A percentile compares a stretch with the other conserved stretches of the same genome.
Evolutionary conservation across 2,329 filamentous ascomycete species (phyloP).

Genomic region (Cladobotryum protrusum): DNA sequence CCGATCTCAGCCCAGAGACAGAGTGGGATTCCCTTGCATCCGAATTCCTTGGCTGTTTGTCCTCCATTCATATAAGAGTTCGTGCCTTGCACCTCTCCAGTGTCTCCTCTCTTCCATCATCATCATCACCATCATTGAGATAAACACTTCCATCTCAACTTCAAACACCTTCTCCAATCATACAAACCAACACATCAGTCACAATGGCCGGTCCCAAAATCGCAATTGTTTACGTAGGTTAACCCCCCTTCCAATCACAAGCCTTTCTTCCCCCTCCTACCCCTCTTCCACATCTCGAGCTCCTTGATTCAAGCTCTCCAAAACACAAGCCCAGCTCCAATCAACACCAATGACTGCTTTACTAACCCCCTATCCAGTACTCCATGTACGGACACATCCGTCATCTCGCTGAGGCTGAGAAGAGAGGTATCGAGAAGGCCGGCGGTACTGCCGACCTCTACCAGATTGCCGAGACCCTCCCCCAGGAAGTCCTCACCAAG

Average conservation of each 20-base stretch:
- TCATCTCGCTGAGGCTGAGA: constrained; percentile 80
- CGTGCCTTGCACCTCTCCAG: not conserved
- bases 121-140: not conserved
- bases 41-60: too few relatives aligned
- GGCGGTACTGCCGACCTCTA: constrained; percentile 76
- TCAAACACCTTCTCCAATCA: not conserved
- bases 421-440: constrained; percentile 80
- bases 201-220: constrained; percentile 78
- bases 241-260: constrained; percentile 7
- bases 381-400: constrained; percentile 91
- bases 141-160: not conserved
- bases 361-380: constrained; percentile 51
- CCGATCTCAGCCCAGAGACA: too few relatives aligned
- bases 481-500: constrained; percentile 75
- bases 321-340: not conserved
- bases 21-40: too few relatives aligned
- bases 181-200: constrained; percentile 17
- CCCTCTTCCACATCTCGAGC: not conserved
- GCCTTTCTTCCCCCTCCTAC: not conserved
- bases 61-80: too few relatives aligned
- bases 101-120: not conserved
- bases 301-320: not conserved
- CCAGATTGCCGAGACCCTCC: constrained; percentile 86
- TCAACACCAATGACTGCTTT: not conserved
- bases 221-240: constrained; percentile 79